These are phyloP conservation scores for Saturnispora kantuleensis DNA, from an alignment of 805 yeast genomes.

Conservation along the genomic window DNA sequence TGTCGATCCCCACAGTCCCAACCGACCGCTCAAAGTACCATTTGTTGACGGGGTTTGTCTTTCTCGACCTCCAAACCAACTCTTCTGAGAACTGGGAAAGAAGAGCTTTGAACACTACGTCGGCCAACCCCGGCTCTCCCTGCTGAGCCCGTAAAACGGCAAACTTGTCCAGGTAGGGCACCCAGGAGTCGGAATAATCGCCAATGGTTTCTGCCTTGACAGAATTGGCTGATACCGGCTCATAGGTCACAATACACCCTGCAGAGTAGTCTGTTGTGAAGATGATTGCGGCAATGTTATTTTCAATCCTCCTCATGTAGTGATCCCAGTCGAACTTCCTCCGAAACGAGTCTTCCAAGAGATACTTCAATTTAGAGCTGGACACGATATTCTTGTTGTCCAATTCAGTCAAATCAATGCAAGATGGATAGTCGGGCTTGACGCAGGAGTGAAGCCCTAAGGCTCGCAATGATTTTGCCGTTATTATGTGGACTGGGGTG, in stretches of 20 bases:
- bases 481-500: conserved; percentile 41
- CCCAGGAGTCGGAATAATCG: conserved; percentile 16
- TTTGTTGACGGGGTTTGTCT: conserved; percentile 82
- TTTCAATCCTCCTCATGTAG: conserved; percentile 57
- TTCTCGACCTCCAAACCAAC: conserved; percentile 83
- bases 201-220: conserved; percentile 3
- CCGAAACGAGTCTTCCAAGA: conserved; percentile 75
- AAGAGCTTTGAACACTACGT: conserved; percentile 79
- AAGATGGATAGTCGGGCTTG: conserved; percentile 20
- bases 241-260: conserved; percentile 87
- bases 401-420: conserved; percentile 32
- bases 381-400: conserved; percentile 36
- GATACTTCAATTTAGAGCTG: conserved; percentile 41
- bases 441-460: conserved; percentile 6
- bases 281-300: conserved; percentile 62
- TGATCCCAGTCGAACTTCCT: conserved; percentile 53
- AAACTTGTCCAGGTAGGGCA: conserved; percentile 87
- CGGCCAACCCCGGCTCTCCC: conserved; percentile 91
- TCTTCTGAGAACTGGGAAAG: conserved; percentile 58
- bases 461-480: conserved; percentile 11
- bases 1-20: conserved; percentile 48
- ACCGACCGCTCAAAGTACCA: conserved; percentile 93
- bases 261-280: conserved; percentile 95
- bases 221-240: conserved; percentile 21
- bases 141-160: conserved; percentile 79